These are phyloP conservation scores for Avicennia marina DNA, from an alignment of 257 asterid genomes.

Conservation along the genomic window DNA sequence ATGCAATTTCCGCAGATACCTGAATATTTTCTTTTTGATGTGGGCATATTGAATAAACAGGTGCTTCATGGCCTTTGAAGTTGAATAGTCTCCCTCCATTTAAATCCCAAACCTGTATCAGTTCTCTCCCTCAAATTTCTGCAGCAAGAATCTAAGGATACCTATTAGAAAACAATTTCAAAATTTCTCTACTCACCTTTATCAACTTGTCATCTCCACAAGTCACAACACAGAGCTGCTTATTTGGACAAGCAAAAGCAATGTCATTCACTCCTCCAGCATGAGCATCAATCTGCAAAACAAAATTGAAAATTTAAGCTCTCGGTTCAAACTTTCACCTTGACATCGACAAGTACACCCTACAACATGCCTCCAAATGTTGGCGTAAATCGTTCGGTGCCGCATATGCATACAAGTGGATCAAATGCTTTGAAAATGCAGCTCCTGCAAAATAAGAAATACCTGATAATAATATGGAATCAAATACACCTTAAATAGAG, in stretches of 20 bases:
- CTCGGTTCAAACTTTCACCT: constrained; percentile 10
- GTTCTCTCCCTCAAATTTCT: neutral
- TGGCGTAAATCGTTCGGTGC: constrained; percentile 90
- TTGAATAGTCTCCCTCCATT: constrained; percentile 6
- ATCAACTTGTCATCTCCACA: constrained; percentile 98
- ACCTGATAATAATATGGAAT: constrained; percentile 14
- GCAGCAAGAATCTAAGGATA: neutral
- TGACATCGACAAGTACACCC: constrained; percentile 1
- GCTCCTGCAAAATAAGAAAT: constrained; percentile 59
- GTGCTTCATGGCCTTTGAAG: constrained; percentile 98
- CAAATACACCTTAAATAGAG: neutral
- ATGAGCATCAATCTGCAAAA: constrained; percentile 89
- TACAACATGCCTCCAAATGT: constrained; percentile 70
- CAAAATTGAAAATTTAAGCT: constrained; percentile 18
- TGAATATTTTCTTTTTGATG: constrained; percentile 58
- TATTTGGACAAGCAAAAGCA: constrained; percentile 92
- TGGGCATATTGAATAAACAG: constrained; percentile 96
- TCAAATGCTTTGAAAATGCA: constrained; percentile 91
- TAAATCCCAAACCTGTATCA: constrained; percentile 75
- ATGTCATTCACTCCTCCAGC: constrained; percentile 90
- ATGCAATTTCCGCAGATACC: constrained; percentile 12
- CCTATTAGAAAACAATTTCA: neutral
- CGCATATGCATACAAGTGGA: constrained; percentile 77
- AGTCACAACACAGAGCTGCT: constrained; percentile 88
- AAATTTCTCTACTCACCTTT: constrained; percentile 40